Evolutionary conservation across 495 filamentous ascomycete genomes (phyloP).

Genomic region (Hypomontagnella submonticulosa): DNA sequence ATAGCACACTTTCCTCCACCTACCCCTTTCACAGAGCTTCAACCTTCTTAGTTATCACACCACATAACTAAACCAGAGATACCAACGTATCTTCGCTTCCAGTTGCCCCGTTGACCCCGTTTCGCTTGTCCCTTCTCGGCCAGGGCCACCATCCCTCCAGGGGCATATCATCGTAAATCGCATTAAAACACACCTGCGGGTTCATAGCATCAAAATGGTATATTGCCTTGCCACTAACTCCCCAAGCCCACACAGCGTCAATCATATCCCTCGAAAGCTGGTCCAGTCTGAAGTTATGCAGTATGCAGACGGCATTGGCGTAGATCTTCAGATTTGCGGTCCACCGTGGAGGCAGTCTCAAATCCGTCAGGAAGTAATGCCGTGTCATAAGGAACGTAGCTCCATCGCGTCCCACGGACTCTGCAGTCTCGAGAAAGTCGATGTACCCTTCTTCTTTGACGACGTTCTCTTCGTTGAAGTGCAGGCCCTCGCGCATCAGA

Average conservation of each 20-base stretch:
- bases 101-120: no score
- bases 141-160: conserved; percentile 40
- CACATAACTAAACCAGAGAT: no score
- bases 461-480: conserved; percentile 28
- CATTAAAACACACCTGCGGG: conserved; percentile 14
- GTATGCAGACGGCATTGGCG: conserved; percentile 1
- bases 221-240: conserved; percentile 2
- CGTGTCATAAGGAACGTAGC: conserved; percentile 6
- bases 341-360: conserved; percentile 24
- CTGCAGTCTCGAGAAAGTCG: background rate
- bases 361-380: conserved; percentile 24
- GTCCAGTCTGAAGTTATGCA: conserved; percentile 16
- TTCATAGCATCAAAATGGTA: conserved; percentile 7
- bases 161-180: conserved; percentile 35
- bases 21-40: no score
- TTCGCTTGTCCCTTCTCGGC: conserved; percentile 15
- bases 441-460: conserved; percentile 29
- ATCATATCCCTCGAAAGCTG: conserved; percentile 6
- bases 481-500: conserved; percentile 41
- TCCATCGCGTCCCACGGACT: background rate
- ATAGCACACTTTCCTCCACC: no score
- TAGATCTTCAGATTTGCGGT: conserved; percentile 19
- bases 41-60: no score
- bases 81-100: no score
- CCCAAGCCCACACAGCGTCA: conserved; percentile 1